A percentile compares a stretch with the other conserved stretches of the same genome.
Conservation (phyloP, 148 eudicot genomes). For the Salicornia ramosissima region DNA sequence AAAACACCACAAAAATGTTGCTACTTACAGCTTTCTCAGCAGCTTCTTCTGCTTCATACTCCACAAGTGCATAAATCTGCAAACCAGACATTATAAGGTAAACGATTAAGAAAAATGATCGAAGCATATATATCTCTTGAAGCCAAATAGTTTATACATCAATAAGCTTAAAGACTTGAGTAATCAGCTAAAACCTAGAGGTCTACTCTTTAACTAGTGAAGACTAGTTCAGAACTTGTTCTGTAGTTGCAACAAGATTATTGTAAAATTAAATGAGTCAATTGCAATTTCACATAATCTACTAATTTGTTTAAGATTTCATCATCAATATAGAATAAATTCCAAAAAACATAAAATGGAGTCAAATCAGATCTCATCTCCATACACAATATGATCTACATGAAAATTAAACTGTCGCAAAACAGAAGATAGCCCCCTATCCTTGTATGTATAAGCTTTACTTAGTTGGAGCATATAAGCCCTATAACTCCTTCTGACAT, state of each 20-base stretch:
- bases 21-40: constrained; percentile 94
- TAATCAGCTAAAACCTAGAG: neutral
- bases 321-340: no score
- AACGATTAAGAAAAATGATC: neutral
- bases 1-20: neutral
- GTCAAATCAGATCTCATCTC: no score
- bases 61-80: constrained; percentile 78
- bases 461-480: no score
- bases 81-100: constrained; percentile 1
- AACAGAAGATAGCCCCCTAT: no score
- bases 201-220: neutral
- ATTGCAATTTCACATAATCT: neutral
- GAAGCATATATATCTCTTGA: neutral
- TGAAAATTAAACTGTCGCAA: no score
- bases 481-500: no score
- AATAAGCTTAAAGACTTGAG: neutral
- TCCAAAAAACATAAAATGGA: no score
- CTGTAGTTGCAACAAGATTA: neutral
- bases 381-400: no score
- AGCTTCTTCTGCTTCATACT: constrained; percentile 78
- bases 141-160: neutral
- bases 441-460: no score
- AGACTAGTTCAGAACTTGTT: neutral
- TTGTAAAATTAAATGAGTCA: neutral
- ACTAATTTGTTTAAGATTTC: no score